phyloP scores from a whole-genome alignment of 2,329 filamentous ascomycete species.

The Colletotrichum musicola region DNA sequence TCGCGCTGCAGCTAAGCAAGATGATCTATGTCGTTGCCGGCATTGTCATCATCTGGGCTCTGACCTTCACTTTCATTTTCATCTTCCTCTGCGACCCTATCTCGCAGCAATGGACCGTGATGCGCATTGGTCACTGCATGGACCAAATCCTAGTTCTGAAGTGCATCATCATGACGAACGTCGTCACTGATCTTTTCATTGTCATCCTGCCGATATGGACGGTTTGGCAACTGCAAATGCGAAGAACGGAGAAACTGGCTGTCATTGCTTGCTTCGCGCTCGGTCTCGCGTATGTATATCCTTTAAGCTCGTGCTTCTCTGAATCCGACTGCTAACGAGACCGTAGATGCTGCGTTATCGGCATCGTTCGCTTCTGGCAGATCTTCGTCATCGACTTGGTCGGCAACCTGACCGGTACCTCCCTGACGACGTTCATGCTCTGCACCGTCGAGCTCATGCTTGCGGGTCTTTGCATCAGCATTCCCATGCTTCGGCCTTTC shows the following conservation, averaged over 20 bases:
- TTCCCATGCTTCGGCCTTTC: constrained; percentile 56
- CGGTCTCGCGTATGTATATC: constrained; percentile 39
- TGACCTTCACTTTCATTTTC: constrained; percentile 41
- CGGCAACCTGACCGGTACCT: constrained; percentile 53
- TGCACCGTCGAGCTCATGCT: constrained; percentile 56
- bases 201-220: constrained; percentile 51
- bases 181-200: constrained; percentile 52
- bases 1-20: constrained; percentile 34
- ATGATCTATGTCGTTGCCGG: constrained; percentile 35
- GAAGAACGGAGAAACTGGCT: constrained; percentile 43
- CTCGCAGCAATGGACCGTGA: constrained; percentile 41
- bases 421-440: constrained; percentile 55
- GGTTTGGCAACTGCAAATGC: constrained; percentile 49
- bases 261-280: constrained; percentile 43
- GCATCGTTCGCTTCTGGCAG: constrained; percentile 53
- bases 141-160: constrained; percentile 42
- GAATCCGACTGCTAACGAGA: neutral
- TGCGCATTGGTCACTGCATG: constrained; percentile 41
- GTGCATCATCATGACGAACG: constrained; percentile 47
- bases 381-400: constrained; percentile 52
- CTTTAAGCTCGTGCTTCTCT: neutral
- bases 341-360: constrained; percentile 51
- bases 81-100: constrained; percentile 43
- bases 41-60: constrained; percentile 39
- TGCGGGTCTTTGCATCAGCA: constrained; percentile 56